phyloP scores from a whole-genome alignment of 352 stramenopile species.

The Globisporangium spinosum region DNA sequence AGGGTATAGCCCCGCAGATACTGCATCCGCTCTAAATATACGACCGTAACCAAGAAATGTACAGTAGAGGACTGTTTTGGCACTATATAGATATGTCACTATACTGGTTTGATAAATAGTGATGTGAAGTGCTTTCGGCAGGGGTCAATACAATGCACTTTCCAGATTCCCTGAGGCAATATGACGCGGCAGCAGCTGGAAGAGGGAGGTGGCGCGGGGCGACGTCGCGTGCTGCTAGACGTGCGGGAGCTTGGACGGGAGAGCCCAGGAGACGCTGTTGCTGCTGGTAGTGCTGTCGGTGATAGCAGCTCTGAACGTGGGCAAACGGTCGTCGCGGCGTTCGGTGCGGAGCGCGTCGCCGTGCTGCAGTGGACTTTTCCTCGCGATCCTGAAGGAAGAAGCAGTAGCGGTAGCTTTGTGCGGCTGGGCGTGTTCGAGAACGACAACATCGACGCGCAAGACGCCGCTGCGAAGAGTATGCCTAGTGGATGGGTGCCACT shows the following conservation, averaged over 20 bases:
- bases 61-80: not conserved
- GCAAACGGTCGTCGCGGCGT: slow-evolving; percentile 19
- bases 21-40: not conserved
- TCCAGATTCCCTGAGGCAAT: slow-evolving; percentile 2
- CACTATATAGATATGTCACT: not conserved
- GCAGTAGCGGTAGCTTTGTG: not conserved
- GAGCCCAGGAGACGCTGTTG: not conserved
- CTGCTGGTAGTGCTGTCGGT: not conserved
- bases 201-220: not conserved
- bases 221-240: slow-evolving; percentile 28
- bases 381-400: not conserved
- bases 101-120: not conserved
- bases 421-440: slow-evolving; percentile 5
- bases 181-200: slow-evolving; percentile 19
- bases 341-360: slow-evolving; percentile 24
- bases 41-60: not conserved
- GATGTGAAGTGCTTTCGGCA: not conserved
- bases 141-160: not conserved
- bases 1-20: too few relatives aligned
- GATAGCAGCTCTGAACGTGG: not conserved
- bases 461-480: not conserved
- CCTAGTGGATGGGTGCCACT: not conserved
- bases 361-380: slow-evolving; percentile 19
- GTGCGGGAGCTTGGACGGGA: slow-evolving; percentile 30
- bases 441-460: not conserved